phyloP scores from a whole-genome alignment of 2,329 filamentous ascomycete genomes.

The Thielaviopsis punctulata region DNA sequence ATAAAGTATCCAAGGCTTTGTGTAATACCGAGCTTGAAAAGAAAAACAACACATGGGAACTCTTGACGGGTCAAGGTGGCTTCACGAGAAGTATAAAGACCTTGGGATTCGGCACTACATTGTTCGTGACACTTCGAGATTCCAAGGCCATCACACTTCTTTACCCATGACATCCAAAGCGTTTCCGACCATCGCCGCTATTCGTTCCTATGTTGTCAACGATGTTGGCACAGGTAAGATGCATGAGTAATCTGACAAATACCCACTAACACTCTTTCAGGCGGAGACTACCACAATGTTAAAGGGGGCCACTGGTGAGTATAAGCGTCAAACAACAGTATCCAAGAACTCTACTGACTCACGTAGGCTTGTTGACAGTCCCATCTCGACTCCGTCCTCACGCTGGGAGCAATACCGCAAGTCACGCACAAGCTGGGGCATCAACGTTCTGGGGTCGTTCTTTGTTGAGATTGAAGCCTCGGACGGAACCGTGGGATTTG shows the following conservation, averaged over 20 bases:
- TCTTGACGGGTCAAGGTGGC: too few species aligned
- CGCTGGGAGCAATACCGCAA: slow-evolving; percentile 75
- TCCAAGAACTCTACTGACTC: background rate
- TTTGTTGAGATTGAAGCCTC: slow-evolving; percentile 75
- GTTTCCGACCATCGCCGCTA: slow-evolving; percentile 60
- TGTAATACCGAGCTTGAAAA: background rate
- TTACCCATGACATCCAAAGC: background rate
- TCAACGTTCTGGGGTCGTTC: slow-evolving; percentile 88
- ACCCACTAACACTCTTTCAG: slow-evolving; percentile 23
- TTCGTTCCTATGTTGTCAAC: slow-evolving; percentile 55
- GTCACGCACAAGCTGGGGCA: slow-evolving; percentile 83
- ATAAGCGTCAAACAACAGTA: background rate
- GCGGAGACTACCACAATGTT: slow-evolving; percentile 87
- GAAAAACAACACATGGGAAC: background rate
- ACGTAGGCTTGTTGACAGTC: slow-evolving; percentile 69
- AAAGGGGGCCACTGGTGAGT: slow-evolving; percentile 49
- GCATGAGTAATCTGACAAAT: slow-evolving; percentile 12
- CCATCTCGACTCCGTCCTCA: slow-evolving; percentile 86
- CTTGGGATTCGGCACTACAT: too few species aligned
- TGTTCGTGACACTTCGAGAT: too few species aligned
- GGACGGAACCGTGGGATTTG: slow-evolving; percentile 86
- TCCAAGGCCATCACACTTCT: too few species aligned
- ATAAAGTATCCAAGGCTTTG: background rate
- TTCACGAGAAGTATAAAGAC: too few species aligned
- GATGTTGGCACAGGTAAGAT: slow-evolving; percentile 37